Conservation (phyloP, 208 protist species). For the Leishmania lainsoni region DNA sequence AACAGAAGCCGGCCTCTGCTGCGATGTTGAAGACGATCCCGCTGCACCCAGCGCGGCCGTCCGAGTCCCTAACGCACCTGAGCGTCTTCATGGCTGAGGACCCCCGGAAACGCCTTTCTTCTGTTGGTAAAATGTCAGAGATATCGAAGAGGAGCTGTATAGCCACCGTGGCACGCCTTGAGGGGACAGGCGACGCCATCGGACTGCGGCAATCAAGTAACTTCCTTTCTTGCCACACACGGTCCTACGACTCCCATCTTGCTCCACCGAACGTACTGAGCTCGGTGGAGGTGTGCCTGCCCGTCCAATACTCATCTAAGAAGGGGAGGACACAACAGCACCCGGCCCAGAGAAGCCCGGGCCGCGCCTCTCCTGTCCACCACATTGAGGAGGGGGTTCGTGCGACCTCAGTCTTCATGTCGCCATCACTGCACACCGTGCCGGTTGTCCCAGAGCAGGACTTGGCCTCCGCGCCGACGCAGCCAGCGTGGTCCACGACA, state of each 20-base stretch:
- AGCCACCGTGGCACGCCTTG: conserved; percentile 4
- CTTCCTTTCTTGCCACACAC: conserved; percentile 1
- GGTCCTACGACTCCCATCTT: neutral
- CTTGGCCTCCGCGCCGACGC: neutral
- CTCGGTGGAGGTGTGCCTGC: conserved; percentile 12
- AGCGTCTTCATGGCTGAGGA: conserved; percentile 6
- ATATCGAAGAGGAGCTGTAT: conserved; percentile 20
- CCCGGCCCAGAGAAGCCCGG: neutral
- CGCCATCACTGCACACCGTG: conserved; percentile 1
- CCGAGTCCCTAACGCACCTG: neutral
- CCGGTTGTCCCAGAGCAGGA: neutral
- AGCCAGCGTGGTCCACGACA: neutral
- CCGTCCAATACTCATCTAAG: neutral
- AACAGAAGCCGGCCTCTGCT: neutral
- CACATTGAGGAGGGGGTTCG: neutral
- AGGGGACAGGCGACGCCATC: conserved; percentile 6
- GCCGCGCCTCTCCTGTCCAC: neutral
- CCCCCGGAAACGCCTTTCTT: conserved; percentile 5
- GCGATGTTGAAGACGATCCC: neutral
- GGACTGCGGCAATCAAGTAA: conserved; percentile 2
- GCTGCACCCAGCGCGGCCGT: neutral
- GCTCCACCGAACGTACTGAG: neutral
- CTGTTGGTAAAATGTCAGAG: neutral
- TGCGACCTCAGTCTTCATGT: neutral
- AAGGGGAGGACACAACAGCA: neutral